Conservation (phyloP, 495 filamentous ascomycete species). For the Neurospora sp. region DNA sequence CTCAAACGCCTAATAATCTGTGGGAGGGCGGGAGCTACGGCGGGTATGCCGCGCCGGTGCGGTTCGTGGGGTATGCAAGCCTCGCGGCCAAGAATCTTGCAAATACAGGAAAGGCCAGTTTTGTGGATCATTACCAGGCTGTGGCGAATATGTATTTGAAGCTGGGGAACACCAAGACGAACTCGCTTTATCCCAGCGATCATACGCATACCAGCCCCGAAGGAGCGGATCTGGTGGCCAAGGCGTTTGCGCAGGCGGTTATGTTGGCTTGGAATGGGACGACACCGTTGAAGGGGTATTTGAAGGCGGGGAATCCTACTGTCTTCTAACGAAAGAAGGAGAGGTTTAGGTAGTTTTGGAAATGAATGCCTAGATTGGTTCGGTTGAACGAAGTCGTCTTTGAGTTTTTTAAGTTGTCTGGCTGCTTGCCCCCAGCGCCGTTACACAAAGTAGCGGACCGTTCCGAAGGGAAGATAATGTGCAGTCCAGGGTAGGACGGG, state of each 20-base stretch:
- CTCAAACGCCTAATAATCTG: constrained; percentile 51
- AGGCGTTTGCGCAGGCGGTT: constrained; percentile 54
- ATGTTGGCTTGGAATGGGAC: constrained; percentile 31
- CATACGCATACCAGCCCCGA: constrained; percentile 55
- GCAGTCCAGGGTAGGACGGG: no score
- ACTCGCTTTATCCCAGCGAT: constrained; percentile 42
- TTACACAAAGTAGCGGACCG: no score
- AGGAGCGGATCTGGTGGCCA: constrained; percentile 48
- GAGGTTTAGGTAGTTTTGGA: not conserved
- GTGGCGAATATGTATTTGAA: constrained; percentile 41
- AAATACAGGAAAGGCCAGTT: constrained; percentile 29
- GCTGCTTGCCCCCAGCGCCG: no score
- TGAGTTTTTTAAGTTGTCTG: no score
- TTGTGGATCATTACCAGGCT: constrained; percentile 53
- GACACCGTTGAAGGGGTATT: constrained; percentile 17
- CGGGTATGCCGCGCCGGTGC: constrained; percentile 19
- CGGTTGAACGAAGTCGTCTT: no score
- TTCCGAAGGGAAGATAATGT: no score
- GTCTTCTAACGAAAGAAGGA: constrained; percentile 8
- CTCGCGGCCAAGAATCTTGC: constrained; percentile 34
- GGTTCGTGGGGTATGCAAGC: constrained; percentile 50
- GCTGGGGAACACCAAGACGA: constrained; percentile 37
- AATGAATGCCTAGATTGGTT: no score
- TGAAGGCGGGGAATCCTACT: constrained; percentile 11
- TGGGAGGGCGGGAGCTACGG: constrained; percentile 47